phyloP scores from a whole-genome alignment of 2,329 filamentous ascomycete genomes.

The Cordyceps javanica region DNA sequence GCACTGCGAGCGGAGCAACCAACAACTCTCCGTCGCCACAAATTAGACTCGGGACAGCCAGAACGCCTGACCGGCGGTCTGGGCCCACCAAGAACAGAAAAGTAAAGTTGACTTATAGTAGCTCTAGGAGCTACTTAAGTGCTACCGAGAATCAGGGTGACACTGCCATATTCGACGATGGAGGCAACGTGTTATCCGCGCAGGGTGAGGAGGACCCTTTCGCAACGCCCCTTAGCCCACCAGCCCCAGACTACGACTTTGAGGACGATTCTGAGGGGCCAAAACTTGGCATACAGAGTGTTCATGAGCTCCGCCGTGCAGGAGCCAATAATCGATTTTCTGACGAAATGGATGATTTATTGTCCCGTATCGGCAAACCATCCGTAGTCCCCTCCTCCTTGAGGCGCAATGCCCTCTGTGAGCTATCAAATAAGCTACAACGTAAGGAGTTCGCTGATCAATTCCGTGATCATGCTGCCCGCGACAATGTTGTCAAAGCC shows the following conservation, averaged over 20 bases:
- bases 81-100: conserved; percentile 24
- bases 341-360: conserved; percentile 59
- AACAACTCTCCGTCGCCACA: conserved; percentile 2
- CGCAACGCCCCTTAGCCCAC: background rate
- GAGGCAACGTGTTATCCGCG: background rate
- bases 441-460: conserved; percentile 59
- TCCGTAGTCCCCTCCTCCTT: conserved; percentile 40
- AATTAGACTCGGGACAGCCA: conserved; percentile 1
- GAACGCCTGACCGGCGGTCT: conserved; percentile 22
- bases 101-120: conserved; percentile 31
- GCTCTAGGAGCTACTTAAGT: conserved; percentile 25
- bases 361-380: conserved; percentile 53
- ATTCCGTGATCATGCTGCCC: conserved; percentile 69
- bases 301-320: conserved; percentile 60
- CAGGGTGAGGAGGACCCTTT: background rate
- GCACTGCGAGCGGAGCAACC: background rate
- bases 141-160: conserved; percentile 22
- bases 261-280: conserved; percentile 33
- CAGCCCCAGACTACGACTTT: conserved; percentile 20
- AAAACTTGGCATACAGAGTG: conserved; percentile 49
- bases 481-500: conserved; percentile 59
- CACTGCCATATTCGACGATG: conserved; percentile 4
- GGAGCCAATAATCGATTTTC: conserved; percentile 61
- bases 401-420: conserved; percentile 52
- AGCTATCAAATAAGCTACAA: conserved; percentile 53